A percentile compares a stretch with the other conserved stretches of the same genome.
These are phyloP conservation scores for Talaromyces islandicus DNA, from an alignment of 2,329 filamentous ascomycete genomes.

Conservation along the genomic window DNA sequence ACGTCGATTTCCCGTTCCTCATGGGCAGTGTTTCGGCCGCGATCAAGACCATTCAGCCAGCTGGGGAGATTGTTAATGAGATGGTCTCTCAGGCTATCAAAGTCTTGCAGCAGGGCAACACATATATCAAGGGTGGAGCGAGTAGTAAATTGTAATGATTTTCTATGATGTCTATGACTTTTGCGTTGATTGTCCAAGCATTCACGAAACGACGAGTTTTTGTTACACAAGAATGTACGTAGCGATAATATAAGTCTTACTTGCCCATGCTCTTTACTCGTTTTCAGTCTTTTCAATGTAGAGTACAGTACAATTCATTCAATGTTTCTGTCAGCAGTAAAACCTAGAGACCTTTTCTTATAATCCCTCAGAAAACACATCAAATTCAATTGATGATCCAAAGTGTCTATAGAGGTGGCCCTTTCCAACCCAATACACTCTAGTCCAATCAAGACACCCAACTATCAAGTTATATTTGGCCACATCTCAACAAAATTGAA, in stretches of 20 bases:
- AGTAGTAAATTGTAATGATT: slow-evolving; percentile 40
- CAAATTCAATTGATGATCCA: background rate
- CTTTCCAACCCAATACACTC: background rate
- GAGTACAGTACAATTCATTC: background rate
- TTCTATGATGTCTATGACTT: background rate
- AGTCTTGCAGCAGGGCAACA: slow-evolving; percentile 57
- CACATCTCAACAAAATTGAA: background rate
- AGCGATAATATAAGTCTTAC: background rate
- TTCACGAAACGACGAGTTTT: background rate
- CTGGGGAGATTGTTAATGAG: slow-evolving; percentile 75
- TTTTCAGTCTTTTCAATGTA: background rate
- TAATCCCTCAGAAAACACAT: background rate
- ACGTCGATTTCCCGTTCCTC: slow-evolving; percentile 78
- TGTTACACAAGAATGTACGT: background rate
- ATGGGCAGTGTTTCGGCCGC: slow-evolving; percentile 91
- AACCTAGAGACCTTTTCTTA: background rate
- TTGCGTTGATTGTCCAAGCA: background rate
- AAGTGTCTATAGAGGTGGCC: background rate
- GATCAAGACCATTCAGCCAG: slow-evolving; percentile 72
- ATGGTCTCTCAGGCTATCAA: slow-evolving; percentile 76
- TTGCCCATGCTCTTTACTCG: background rate
- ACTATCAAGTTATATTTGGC: background rate
- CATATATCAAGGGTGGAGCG: slow-evolving; percentile 47
- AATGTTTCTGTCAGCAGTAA: background rate
- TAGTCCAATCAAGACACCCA: background rate